These are phyloP conservation scores for Euphorbia lathyris DNA, from an alignment of 345 rosid genomes.

Conservation along the genomic window DNA sequence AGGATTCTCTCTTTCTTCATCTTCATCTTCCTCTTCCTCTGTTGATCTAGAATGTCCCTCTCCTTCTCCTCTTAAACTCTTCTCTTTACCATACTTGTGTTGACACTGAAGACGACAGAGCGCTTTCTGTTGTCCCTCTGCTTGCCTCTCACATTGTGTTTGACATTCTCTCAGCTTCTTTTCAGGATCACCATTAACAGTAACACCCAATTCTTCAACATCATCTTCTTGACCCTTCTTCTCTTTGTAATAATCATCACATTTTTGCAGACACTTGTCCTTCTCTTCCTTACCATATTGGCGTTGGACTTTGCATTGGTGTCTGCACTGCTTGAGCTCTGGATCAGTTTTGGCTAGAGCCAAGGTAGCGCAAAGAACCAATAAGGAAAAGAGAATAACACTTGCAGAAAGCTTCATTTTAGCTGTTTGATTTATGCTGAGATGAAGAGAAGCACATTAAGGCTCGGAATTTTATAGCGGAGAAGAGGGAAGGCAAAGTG, in stretches of 20 bases:
- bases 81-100: background rate
- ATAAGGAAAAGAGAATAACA: slow-evolving; percentile 19
- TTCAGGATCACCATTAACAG: slow-evolving; percentile 1
- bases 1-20: slow-evolving; percentile 14
- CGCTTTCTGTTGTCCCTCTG: slow-evolving; percentile 12
- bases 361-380: slow-evolving; percentile 20
- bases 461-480: background rate
- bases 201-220: background rate
- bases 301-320: slow-evolving; percentile 42
- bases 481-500: background rate
- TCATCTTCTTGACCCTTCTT: slow-evolving; percentile 13
- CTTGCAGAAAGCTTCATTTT: slow-evolving; percentile 10
- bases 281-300: slow-evolving; percentile 24
- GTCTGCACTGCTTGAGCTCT: slow-evolving; percentile 45
- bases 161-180: slow-evolving; percentile 31
- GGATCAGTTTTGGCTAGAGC: slow-evolving; percentile 38
- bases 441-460: background rate
- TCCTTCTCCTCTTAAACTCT: slow-evolving; percentile 1
- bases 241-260: slow-evolving; percentile 34
- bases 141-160: slow-evolving; percentile 25
- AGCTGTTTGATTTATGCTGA: background rate
- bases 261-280: slow-evolving; percentile 25
- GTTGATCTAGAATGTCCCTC: background rate
- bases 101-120: slow-evolving; percentile 34
- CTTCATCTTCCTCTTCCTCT: background rate